Conservation (phyloP, 305 asterid species). For the Fraxinus albicans region DNA sequence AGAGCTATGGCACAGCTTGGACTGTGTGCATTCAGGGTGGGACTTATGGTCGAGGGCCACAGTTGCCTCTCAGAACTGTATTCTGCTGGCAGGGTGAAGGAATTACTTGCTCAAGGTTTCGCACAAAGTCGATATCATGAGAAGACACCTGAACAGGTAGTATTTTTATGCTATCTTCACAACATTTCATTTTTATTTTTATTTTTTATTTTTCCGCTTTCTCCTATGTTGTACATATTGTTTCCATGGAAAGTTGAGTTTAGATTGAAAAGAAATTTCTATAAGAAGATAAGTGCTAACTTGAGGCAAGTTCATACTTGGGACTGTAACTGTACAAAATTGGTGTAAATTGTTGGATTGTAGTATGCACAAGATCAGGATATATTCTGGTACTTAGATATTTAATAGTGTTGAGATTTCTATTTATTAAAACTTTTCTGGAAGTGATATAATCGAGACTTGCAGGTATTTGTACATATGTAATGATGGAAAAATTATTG, state of each 20-base stretch:
- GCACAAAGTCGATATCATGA: constrained; percentile 91
- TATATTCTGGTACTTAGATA: neutral
- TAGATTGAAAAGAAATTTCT: neutral
- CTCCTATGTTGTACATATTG: neutral
- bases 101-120: constrained; percentile 91
- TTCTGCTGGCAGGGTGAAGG: constrained; percentile 93
- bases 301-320: neutral
- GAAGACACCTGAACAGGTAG: constrained; percentile 95
- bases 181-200: neutral
- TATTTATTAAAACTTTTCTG: neutral
- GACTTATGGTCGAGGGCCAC: constrained; percentile 72
- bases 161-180: neutral
- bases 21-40: constrained; percentile 80
- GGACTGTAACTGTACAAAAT: neutral
- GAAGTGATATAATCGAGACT: neutral
- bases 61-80: constrained; percentile 88
- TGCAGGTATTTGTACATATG: neutral
- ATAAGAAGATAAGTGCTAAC: neutral
- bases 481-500: neutral
- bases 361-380: neutral
- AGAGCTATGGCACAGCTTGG: constrained; percentile 98
- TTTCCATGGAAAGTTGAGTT: neutral
- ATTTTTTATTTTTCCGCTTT: neutral
- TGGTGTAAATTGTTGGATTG: neutral
- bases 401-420: neutral